phyloP scores from a whole-genome alignment of 495 filamentous ascomycete genomes.

The Sphaerosporella brunnea region DNA sequence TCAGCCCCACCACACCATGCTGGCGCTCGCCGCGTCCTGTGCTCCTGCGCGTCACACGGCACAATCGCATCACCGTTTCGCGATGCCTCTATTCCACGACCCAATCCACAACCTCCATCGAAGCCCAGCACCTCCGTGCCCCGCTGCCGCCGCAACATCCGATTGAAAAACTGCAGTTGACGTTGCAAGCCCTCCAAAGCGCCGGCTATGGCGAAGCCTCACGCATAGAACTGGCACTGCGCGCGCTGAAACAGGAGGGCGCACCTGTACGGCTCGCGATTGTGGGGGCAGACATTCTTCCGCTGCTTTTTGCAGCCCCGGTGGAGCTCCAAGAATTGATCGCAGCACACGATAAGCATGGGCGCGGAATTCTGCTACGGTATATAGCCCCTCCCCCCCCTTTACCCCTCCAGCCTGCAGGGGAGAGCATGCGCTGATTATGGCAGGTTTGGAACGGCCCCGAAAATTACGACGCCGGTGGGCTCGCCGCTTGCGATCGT shows the following conservation, averaged over 20 bases:
- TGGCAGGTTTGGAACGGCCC: conserved; percentile 1
- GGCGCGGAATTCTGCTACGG: conserved; percentile 1
- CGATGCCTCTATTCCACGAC: neutral
- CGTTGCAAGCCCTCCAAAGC: neutral
- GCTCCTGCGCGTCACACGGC: too few species aligned
- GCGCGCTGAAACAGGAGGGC: conserved; percentile 49
- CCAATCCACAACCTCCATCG: conserved; percentile 1
- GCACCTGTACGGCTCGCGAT: conserved; percentile 53
- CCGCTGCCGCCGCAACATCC: neutral
- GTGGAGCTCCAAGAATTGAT: conserved; percentile 2
- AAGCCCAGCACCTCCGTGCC: neutral
- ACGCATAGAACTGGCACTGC: conserved; percentile 41
- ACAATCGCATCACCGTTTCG: too few species aligned
- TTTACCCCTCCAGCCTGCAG: neutral
- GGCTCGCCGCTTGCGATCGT: conserved; percentile 32
- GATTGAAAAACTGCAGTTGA: neutral
- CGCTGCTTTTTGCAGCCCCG: neutral
- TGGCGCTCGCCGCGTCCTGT: too few species aligned
- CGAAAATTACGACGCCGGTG: conserved; percentile 10
- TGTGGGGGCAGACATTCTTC: conserved; percentile 18
- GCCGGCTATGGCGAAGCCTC: neutral
- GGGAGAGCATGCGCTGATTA: too few species aligned
- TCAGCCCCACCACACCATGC: too few species aligned
- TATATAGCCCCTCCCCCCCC: neutral
- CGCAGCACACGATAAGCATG: neutral